Evolutionary conservation across 75 land plant genomes (phyloP), one percentile per base, ranked within the genome.

Genomic region (Picea sitchensis): DNA sequence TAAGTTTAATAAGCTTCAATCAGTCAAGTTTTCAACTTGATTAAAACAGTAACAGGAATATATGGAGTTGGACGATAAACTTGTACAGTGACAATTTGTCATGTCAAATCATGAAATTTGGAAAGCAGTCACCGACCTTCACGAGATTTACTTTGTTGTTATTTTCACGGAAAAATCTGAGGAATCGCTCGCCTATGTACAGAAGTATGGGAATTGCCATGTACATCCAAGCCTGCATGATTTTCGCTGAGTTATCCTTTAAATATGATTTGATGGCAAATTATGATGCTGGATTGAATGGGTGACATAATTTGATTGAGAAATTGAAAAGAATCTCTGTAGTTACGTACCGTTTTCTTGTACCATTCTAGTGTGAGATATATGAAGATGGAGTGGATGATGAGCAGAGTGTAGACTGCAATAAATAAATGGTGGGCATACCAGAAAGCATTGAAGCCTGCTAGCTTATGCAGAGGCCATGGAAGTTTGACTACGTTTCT

Each of bases 381-480:
- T 1, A 94, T 73, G 83, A 87, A 90, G 81, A 79, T 86, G 36
- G 86, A 83, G 56, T 94, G 96, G 62, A 90, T 32, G 65, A 94
- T 51, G 3, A 92, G 81, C 36, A 92, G 88, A 61, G 82, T 76
- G 75, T 94, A 94, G 36, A 80, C 94, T 65, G 90, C 31, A 3
- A 74, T 87, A 18, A 94, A 86, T 64, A 94, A 67, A 84, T 92
- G 96, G 76, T 94, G 96, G 5, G 96, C 87, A 77, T 94, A 94
- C 96, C 94, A 94, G 82, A 94, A 94, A 62, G 96, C 83, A 80
- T 94, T 94, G 64, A 94, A 94, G 1, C 96, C 96, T 0, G 96
- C 93, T 72, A 92, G 78, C 41, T 82, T 81, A 59, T 87, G 87
- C 32, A 94, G 76, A 12, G 88, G 86, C 81, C 90, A 76, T n/a